Evolutionary conservation across 192 early-diverging fungal species (phyloP), one percentile per base, ranked within the genome.

Genomic region (Entomortierella chlamydospora): DNA sequence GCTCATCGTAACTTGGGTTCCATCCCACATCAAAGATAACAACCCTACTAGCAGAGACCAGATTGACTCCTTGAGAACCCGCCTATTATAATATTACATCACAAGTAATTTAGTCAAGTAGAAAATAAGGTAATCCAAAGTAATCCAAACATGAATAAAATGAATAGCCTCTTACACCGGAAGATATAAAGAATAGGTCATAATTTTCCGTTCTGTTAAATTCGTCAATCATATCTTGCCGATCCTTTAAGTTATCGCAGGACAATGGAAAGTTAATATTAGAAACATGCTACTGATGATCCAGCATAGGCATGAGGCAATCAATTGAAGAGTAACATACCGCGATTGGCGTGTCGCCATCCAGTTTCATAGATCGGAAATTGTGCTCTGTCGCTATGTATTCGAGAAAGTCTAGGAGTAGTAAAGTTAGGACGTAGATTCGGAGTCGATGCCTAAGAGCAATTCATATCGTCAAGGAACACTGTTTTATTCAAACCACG

Each of bases 1-100:
- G 93, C 51, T 94, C 90, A 63, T 92, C 91, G 49, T 82, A 78
- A 37, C 88, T 90, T 25, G 94, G 94, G 56, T 94, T 95, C 93
- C 93, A 95, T 42, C 91, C 92, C 29, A 88, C 73, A 65, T 94
- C 94, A 62, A 90, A 82, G 17, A 95, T 61, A 20, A 95, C 82
- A 7, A 95, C 88, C 4, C 92, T 85, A 63, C 84, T 95, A 17
- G 94, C 94, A 0, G 85, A 83, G 3, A 85, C 74, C n/a, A 94
- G 66, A 61, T 94, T 95, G 20, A 93, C 70, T 13, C 91, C 91
- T 39, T 56, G 70, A 39, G 77, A 81, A 12, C 83, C 79, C 20
- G 58, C 73, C 72, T 81, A 61, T 15, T 81, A 61, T 15, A 12
- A 56, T 28, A 37, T 26, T 25, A 2, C 12, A 47, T 47, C 45